These are phyloP conservation scores for Leptographium procerum DNA, from an alignment of 2,329 filamentous ascomycete genomes.

Conservation along the genomic window DNA sequence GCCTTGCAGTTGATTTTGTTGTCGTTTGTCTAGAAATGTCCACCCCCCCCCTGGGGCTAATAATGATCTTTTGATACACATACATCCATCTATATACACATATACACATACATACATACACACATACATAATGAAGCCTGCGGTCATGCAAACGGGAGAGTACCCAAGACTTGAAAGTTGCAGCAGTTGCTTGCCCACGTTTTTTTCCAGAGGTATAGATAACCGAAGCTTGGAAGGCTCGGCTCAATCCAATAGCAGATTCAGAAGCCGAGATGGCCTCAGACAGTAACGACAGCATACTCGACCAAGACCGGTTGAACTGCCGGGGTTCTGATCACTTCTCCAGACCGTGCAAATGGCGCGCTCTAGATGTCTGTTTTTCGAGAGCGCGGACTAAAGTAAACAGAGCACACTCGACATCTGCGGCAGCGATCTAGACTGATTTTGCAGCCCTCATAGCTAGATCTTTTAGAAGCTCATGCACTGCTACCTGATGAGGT, in stretches of 20 bases:
- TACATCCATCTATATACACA: not conserved
- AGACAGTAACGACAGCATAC: no score
- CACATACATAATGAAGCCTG: not conserved
- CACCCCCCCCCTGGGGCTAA: not conserved
- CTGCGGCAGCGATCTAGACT: not conserved
- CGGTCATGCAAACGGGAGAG: not conserved
- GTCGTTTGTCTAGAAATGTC: not conserved
- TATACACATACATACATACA: not conserved
- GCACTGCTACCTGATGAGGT: not conserved
- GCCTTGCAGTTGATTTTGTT: not conserved
- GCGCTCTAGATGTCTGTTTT: no score
- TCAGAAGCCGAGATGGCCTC: no score
- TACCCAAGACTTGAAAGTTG: not conserved
- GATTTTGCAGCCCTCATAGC: not conserved
- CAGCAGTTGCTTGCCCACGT: not conserved
- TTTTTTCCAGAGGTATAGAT: no score
- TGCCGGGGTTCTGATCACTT: no score
- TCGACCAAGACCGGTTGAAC: no score
- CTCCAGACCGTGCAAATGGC: no score
- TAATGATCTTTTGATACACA: not conserved
- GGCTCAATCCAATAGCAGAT: no score
- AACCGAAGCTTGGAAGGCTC: no score
- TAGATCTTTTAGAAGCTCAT: conserved; percentile 4
- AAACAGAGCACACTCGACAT: not conserved
- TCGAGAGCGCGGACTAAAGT: no score